Conservation (phyloP, 2,329 filamentous ascomycete genomes). For the Ophiocordyceps sinensis region DNA sequence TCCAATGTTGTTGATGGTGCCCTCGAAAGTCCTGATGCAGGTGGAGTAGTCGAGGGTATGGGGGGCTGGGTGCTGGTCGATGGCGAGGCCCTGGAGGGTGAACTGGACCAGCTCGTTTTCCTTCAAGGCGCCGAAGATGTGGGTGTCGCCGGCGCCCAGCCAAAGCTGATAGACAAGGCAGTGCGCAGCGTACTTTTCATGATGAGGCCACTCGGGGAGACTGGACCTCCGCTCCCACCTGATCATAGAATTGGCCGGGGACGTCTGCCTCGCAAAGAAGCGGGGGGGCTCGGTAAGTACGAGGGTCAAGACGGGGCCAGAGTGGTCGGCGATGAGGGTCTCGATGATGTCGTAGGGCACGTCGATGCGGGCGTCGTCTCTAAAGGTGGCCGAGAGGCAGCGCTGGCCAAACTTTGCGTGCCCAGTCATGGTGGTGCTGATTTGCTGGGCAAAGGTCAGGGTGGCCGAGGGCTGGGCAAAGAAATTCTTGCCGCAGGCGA, state of each 20-base stretch:
- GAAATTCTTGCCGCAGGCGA: conserved; percentile 34
- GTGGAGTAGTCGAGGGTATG: conserved; percentile 7
- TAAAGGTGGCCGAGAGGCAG: conserved; percentile 24
- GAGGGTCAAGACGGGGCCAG: conserved; percentile 27
- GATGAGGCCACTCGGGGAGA: conserved; percentile 12
- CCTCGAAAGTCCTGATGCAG: conserved; percentile 18
- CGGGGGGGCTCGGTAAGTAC: conserved; percentile 36
- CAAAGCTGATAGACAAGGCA: conserved; percentile 28
- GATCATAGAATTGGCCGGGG: conserved; percentile 1
- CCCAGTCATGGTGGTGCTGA: conserved; percentile 7
- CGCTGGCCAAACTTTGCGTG: conserved; percentile 29
- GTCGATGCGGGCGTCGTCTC: conserved; percentile 20
- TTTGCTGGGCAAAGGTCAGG: conserved; percentile 30
- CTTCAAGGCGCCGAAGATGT: conserved; percentile 8
- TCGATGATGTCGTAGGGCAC: conserved; percentile 34
- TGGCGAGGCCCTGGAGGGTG: conserved; percentile 10
- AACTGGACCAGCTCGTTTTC: conserved; percentile 10
- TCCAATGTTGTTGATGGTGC: conserved; percentile 10
- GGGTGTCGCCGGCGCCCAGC: background rate
- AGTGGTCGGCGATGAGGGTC: conserved; percentile 25
- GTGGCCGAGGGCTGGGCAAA: conserved; percentile 16
- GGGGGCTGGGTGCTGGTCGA: conserved; percentile 1
- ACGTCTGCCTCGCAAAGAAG: conserved; percentile 23
- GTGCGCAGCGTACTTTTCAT: conserved; percentile 20
- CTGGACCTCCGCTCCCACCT: conserved; percentile 15